Conservation (phyloP, 495 filamentous ascomycete species). For the Sabuloglossum arenarium region DNA sequence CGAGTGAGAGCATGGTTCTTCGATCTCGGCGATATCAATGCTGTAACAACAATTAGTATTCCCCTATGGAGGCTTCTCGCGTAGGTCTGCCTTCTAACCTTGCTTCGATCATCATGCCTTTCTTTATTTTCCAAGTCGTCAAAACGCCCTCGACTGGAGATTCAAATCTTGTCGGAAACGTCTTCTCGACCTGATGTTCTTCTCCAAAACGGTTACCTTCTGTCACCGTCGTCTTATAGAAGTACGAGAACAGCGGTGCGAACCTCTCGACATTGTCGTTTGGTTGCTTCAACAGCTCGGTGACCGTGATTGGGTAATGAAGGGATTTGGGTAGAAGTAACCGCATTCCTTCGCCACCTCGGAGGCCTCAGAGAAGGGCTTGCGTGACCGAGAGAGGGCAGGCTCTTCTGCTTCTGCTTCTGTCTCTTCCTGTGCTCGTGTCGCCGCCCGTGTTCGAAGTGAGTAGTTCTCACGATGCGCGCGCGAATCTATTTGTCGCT, state of each 20-base stretch:
- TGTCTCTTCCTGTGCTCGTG: background rate
- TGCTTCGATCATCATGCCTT: slow-evolving; percentile 44
- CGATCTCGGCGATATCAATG: slow-evolving; percentile 48
- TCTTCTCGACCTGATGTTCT: slow-evolving; percentile 43
- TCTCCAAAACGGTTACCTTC: slow-evolving; percentile 54
- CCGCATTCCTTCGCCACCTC: slow-evolving; percentile 16
- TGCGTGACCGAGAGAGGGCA: background rate
- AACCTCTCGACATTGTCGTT: slow-evolving; percentile 55
- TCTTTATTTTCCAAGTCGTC: slow-evolving; percentile 48
- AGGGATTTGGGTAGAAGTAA: slow-evolving; percentile 34
- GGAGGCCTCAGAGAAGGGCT: background rate
- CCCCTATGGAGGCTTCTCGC: slow-evolving; percentile 3
- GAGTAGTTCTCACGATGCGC: background rate
- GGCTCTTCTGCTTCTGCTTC: background rate
- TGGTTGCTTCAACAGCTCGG: slow-evolving; percentile 54
- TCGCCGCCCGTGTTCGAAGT: background rate
- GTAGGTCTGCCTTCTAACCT: slow-evolving; percentile 2
- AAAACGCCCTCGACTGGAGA: slow-evolving; percentile 63
- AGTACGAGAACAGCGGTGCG: slow-evolving; percentile 63
- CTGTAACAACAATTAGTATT: slow-evolving; percentile 19
- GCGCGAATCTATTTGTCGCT: background rate
- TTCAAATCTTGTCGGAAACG: slow-evolving; percentile 56
- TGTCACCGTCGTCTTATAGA: slow-evolving; percentile 52
- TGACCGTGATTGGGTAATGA: slow-evolving; percentile 90
- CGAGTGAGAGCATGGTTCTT: slow-evolving; percentile 80